These are phyloP conservation scores for Camelina neglecta DNA, from an alignment of 345 rosid genomes.

Conservation along the genomic window DNA sequence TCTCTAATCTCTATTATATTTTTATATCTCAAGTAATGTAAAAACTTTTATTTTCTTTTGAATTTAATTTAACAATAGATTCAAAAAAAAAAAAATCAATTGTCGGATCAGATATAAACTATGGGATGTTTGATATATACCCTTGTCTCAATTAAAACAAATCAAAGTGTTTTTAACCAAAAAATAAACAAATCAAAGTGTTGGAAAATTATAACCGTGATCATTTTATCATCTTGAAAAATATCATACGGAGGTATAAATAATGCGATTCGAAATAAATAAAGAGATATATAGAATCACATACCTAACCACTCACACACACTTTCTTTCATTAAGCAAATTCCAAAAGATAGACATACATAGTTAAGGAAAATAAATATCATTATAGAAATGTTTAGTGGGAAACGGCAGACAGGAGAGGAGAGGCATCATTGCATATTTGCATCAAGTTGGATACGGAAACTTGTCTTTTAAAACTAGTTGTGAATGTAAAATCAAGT, in stretches of 20 bases:
- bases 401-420: neutral
- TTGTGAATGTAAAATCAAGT: neutral
- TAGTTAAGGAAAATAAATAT: neutral
- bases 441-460: constrained; percentile 5
- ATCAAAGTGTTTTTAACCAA: no score
- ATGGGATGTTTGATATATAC: no score
- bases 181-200: no score
- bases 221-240: neutral
- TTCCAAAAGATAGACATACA: neutral
- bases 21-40: neutral
- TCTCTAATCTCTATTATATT: neutral
- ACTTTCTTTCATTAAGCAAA: constrained; percentile 28
- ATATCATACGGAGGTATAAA: constrained; percentile 7
- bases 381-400: neutral
- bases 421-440: neutral
- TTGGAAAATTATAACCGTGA: neutral
- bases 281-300: constrained; percentile 30
- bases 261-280: constrained; percentile 29
- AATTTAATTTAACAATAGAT: no score
- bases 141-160: no score
- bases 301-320: constrained; percentile 45
- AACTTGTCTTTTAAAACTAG: neutral
- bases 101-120: no score
- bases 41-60: no score
- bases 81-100: no score